Conservation (phyloP, 257 asterid genomes). For the Haberlea rhodopensis region DNA sequence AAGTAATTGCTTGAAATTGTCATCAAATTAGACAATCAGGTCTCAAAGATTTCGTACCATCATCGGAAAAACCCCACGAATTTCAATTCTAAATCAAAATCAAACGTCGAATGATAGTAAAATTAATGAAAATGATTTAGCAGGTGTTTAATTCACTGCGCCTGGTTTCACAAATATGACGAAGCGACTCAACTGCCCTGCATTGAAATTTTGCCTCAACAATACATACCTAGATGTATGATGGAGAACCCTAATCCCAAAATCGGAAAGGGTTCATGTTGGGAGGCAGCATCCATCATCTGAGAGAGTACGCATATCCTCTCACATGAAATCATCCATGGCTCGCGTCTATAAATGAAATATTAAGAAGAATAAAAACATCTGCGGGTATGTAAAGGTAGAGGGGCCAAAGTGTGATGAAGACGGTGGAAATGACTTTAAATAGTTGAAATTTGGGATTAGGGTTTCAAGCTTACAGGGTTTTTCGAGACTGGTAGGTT, state of each 20-base stretch:
- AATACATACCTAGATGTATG: slow-evolving; percentile 22
- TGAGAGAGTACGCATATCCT: too few relatives aligned
- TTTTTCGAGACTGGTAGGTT: too few relatives aligned
- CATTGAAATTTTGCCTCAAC: slow-evolving; percentile 32
- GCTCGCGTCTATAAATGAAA: too few relatives aligned
- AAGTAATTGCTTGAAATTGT: slow-evolving; percentile 55
- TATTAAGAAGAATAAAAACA: too few relatives aligned
- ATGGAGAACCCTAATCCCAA: not conserved
- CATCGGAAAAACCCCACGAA: slow-evolving; percentile 48
- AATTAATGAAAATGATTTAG: slow-evolving; percentile 22
- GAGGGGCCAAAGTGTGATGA: too few relatives aligned
- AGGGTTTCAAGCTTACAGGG: too few relatives aligned
- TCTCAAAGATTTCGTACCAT: slow-evolving; percentile 96
- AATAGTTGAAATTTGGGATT: too few relatives aligned
- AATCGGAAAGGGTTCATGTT: not conserved
- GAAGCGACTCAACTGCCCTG: slow-evolving; percentile 87
- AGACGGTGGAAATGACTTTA: too few relatives aligned
- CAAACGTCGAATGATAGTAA: not conserved
- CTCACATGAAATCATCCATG: not conserved
- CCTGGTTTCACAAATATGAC: slow-evolving; percentile 45
- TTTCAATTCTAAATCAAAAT: too few relatives aligned
- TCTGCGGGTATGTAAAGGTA: too few relatives aligned
- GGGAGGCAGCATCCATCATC: not conserved
- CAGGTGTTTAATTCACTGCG: slow-evolving; percentile 52
- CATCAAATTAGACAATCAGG: slow-evolving; percentile 88